phyloP scores from a whole-genome alignment of 306 rosid species.

The Trichosanthes truncata region DNA sequence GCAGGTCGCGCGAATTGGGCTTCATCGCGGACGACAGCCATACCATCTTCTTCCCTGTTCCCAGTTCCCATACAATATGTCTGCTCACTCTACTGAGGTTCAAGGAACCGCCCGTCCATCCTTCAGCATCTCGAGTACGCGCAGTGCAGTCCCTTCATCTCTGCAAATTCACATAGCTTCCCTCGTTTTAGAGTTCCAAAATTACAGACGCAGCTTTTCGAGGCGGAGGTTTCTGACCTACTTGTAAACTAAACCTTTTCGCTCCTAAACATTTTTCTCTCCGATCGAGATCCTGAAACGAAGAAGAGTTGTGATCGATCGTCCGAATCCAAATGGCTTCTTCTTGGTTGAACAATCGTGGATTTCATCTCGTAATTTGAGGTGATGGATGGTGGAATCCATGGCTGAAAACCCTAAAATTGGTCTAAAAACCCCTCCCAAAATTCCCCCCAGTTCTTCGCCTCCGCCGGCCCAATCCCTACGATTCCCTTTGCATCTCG shows the following conservation, averaged over 20 bases:
- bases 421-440: slow-evolving; percentile 13
- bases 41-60: background rate
- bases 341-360: background rate
- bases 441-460: background rate
- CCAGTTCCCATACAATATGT: background rate
- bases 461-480: slow-evolving; percentile 10
- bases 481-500: slow-evolving; percentile 24
- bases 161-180: background rate
- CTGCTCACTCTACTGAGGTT: background rate
- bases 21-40: background rate
- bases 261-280: background rate
- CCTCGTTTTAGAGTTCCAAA: background rate
- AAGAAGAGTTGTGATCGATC: background rate
- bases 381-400: slow-evolving; percentile 14
- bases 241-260: background rate
- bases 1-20: background rate
- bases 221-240: background rate
- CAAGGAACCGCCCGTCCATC: background rate
- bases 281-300: background rate
- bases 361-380: background rate
- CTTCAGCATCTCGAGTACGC: background rate
- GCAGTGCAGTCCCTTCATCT: background rate
- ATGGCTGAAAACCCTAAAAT: slow-evolving; percentile 30
- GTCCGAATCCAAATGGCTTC: background rate
- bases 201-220: background rate